Evolutionary conservation across 371 early-diverging fungal species (phyloP).

Genomic region (Syncephalastrum contaminatum): DNA sequence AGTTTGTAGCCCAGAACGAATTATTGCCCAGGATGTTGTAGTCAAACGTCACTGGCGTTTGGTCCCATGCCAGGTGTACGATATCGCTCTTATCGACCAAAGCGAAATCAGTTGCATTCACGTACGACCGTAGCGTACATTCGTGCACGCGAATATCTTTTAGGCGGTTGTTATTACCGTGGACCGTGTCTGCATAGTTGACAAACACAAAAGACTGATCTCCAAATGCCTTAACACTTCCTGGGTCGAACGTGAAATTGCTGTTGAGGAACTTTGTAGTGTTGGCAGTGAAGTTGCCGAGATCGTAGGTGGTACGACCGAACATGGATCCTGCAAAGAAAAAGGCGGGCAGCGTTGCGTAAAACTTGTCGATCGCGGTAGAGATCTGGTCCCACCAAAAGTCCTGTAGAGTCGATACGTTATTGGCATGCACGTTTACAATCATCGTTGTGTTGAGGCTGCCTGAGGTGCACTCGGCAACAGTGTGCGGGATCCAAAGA

Average conservation of each 20-base stretch:
- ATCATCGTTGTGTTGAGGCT: slow-evolving; percentile 7
- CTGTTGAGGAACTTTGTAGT: background rate
- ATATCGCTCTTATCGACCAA: background rate
- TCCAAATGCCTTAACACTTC: slow-evolving; percentile 1
- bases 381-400: background rate
- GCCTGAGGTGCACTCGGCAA: slow-evolving; percentile 7
- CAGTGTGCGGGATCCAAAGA: slow-evolving; percentile 1
- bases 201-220: slow-evolving; percentile 11
- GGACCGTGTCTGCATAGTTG: background rate
- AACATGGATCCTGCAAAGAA: slow-evolving; percentile 14
- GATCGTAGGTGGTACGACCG: slow-evolving; percentile 9
- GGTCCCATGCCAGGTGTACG: background rate
- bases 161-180: background rate
- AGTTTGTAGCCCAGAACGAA: background rate
- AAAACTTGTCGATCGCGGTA: background rate
- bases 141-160: background rate
- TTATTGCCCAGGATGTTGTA: slow-evolving; percentile 8
- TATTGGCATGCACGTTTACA: slow-evolving; percentile 8
- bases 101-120: slow-evolving; percentile 5
- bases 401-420: slow-evolving; percentile 1
- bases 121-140: slow-evolving; percentile 11
- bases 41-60: slow-evolving; percentile 3
- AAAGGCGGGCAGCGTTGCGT: slow-evolving; percentile 4
- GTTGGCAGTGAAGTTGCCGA: slow-evolving; percentile 7
- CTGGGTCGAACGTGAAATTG: background rate